Evolutionary conservation across 2,329 filamentous ascomycete species (phyloP).

Genomic region (Neopestalotiopsis clavispora): DNA sequence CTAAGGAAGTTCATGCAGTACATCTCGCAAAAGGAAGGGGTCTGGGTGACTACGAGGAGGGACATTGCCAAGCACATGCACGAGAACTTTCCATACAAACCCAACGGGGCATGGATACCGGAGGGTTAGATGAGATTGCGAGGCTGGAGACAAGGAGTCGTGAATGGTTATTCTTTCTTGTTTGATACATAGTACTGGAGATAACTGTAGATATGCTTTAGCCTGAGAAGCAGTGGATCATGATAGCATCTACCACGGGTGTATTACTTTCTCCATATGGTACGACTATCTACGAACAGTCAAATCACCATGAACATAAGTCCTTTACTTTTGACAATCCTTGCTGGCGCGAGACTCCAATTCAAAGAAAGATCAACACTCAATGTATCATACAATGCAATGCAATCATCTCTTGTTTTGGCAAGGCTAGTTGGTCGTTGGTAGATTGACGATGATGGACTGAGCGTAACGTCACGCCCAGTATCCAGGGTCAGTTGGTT

Average conservation of each 20-base stretch:
- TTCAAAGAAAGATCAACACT: not conserved
- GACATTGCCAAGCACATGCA: constrained; percentile 48
- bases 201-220: not conserved
- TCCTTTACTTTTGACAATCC: not conserved
- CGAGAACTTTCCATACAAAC: constrained; percentile 42
- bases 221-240: not conserved
- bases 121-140: not conserved
- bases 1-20: constrained; percentile 45
- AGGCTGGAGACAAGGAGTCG: not conserved
- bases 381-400: not conserved
- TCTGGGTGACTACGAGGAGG: constrained; percentile 48
- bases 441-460: not conserved
- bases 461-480: not conserved
- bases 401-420: not conserved
- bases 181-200: not conserved
- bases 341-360: not conserved
- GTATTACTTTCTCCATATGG: not conserved
- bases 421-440: not conserved
- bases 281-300: not conserved
- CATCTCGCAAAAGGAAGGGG: constrained; percentile 41
- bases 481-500: not conserved
- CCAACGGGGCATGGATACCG: constrained; percentile 25
- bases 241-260: not conserved
- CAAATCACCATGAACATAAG: not conserved
- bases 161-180: not conserved